Conservation (phyloP, 192 early-diverging fungal genomes). For the Coemansia sp. region DNA sequence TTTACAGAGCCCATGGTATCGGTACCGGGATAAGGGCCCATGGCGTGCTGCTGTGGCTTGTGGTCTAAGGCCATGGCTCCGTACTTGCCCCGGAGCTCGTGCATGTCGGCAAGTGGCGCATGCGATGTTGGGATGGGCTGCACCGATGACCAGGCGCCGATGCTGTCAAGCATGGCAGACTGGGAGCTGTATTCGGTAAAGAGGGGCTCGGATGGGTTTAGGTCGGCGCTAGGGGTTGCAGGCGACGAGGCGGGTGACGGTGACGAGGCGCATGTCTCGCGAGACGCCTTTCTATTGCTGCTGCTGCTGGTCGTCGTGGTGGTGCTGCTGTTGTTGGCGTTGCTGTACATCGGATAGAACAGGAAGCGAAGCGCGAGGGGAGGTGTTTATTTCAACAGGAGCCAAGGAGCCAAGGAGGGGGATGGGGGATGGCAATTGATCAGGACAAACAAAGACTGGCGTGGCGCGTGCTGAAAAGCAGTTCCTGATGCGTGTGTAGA, state of each 20-base stretch:
- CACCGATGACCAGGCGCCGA: conserved; percentile 48
- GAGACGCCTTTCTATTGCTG: conserved; percentile 23
- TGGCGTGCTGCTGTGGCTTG: neutral
- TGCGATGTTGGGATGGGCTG: conserved; percentile 21
- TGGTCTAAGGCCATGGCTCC: conserved; percentile 16
- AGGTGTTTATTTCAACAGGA: neutral
- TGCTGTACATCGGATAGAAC: conserved; percentile 25
- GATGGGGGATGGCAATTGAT: neutral
- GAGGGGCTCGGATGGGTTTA: conserved; percentile 21
- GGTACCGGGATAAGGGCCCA: neutral
- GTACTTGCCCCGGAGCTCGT: conserved; percentile 32
- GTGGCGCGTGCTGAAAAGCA: conserved; percentile 9
- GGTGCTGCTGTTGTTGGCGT: neutral
- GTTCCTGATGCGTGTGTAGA: conserved; percentile 7
- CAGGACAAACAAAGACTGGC: conserved; percentile 2
- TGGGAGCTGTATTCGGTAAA: conserved; percentile 23
- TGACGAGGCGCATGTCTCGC: conserved; percentile 34
- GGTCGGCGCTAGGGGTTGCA: conserved; percentile 29
- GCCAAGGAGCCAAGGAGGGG: neutral
- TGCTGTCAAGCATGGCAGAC: conserved; percentile 40
- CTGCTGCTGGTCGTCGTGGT: no score
- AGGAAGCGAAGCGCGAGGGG: neutral
- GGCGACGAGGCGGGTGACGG: conserved; percentile 41
- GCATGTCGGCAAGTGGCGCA: conserved; percentile 23
- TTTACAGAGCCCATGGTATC: neutral